Base-by-base conservation (phyloP, 352 stramenopile genomes). In the Pythium sukuiense region DNA sequence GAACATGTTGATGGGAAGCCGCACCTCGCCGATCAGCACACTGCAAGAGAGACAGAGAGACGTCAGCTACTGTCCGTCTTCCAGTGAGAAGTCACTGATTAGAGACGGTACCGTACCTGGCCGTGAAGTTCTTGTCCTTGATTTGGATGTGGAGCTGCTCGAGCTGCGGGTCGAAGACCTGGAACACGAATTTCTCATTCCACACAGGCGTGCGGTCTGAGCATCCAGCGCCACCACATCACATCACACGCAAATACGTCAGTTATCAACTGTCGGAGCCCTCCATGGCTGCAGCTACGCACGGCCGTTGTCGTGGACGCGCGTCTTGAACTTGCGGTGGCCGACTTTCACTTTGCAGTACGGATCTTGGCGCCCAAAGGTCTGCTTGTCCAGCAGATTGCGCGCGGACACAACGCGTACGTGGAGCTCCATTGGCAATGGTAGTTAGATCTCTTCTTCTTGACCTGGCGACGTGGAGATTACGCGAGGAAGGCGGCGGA, bases 51-150 rank as follows among this genome's bases (percentile, higher is more conserved):
- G 8, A 59, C 16, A 57, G 26, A 45, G 18, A 49, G 8, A 8
- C 32, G 32, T 35, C 8, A 56, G 45, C 16, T 4, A 5, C 53
- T n/a, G 13, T 13, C 14, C 5, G 11, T 55, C 18, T n/a, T 27
- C 13, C 48, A 18, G n/a, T 32, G 26, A 24, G 27, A 29, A 49
- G 14, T 26, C 20, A 0, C 8, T 9, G 12, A 16, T 1, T 39
- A 27, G 3, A 32, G n/a, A n/a, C 48, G 9, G 27, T 41, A 9
- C 18, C 50, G 20, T 62, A 81, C 76, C 72, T 83, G 16, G 80
- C 71, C 18, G 83, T 90, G 55, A 92, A 91, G 66, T 92, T 95
- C 70, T 91, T 91, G 79, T 95, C 85, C 71, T 92, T 91, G 63
- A 95, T 82, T 58, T 92, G 70, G 43, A 95, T 74, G 48, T 80